These are phyloP conservation scores for Hanseniaspora gamundiae DNA, from an alignment of 1,139 yeast genomes.

Conservation along the genomic window DNA sequence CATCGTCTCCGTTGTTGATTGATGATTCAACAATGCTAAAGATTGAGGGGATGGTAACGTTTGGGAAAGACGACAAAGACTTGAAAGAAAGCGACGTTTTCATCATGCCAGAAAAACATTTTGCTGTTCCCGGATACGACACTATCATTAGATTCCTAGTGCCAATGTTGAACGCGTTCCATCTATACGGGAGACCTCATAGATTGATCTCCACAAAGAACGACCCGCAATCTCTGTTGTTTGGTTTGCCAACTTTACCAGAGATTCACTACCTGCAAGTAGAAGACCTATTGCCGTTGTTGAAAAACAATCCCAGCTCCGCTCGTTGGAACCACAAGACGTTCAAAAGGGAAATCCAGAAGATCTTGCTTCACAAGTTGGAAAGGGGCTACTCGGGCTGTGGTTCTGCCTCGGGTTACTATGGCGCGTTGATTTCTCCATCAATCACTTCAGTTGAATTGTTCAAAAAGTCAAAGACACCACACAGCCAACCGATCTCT, in stretches of 20 bases:
- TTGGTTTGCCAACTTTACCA: slow-evolving; percentile 88
- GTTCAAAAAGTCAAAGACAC: slow-evolving; percentile 15
- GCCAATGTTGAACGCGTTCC: slow-evolving; percentile 78
- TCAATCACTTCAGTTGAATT: slow-evolving; percentile 27
- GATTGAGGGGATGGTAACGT: slow-evolving; percentile 68
- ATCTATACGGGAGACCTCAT: slow-evolving; percentile 83
- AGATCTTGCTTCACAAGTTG: slow-evolving; percentile 50
- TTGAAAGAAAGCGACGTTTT: slow-evolving; percentile 66
- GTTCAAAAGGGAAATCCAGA: slow-evolving; percentile 60
- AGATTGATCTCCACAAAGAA: slow-evolving; percentile 78
- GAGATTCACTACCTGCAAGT: slow-evolving; percentile 68
- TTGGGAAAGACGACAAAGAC: slow-evolving; percentile 37
- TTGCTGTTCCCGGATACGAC: slow-evolving; percentile 89
- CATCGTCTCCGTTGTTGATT: slow-evolving; percentile 66
- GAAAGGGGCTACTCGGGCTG: slow-evolving; percentile 73
- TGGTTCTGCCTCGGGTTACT: slow-evolving; percentile 54
- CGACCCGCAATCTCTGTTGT: slow-evolving; percentile 66
- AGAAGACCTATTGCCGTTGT: slow-evolving; percentile 37
- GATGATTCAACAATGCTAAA: slow-evolving; percentile 83
- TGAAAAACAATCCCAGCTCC: slow-evolving; percentile 26
- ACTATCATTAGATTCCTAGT: slow-evolving; percentile 79
- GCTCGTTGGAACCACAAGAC: slow-evolving; percentile 51
- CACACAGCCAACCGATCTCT: slow-evolving; percentile 6
- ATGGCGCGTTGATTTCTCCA: slow-evolving; percentile 44
- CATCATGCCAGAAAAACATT: slow-evolving; percentile 90